Conservation (phyloP, 164 flowering plant species). For the Berberis vulgaris region DNA sequence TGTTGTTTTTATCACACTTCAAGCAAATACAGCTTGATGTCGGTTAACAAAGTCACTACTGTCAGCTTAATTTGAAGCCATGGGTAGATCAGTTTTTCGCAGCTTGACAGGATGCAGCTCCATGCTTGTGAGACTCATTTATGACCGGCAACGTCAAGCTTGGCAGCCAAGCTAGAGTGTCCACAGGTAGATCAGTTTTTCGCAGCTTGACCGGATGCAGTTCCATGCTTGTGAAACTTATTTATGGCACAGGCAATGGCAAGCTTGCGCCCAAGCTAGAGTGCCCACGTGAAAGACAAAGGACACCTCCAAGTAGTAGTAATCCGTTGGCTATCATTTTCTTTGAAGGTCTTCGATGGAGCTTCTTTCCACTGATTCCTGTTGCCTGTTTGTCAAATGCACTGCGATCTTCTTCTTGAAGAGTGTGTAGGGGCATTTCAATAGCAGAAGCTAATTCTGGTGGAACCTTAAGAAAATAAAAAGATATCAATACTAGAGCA, state of each 20-base stretch:
- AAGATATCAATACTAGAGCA: not conserved
- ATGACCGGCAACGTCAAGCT: slow-evolving; percentile 38
- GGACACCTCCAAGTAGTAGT: slow-evolving; percentile 61
- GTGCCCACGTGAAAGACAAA: slow-evolving; percentile 63
- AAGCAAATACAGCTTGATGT: not conserved
- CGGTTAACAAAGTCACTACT: not conserved
- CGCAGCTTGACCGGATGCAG: slow-evolving; percentile 20
- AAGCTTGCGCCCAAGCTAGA: slow-evolving; percentile 64
- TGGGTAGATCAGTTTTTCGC: not conserved
- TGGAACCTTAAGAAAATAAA: slow-evolving; percentile 40
- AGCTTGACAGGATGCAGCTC: slow-evolving; percentile 23
- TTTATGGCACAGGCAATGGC: slow-evolving; percentile 64
- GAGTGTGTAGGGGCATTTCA: slow-evolving; percentile 1
- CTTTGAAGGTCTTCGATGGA: slow-evolving; percentile 42
- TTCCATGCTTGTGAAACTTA: slow-evolving; percentile 46
- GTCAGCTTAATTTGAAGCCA: too few species aligned
- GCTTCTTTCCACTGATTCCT: slow-evolving; percentile 19
- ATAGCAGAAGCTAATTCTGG: slow-evolving; percentile 26
- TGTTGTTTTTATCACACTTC: too few species aligned
- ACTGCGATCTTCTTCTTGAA: slow-evolving; percentile 1
- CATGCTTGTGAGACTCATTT: slow-evolving; percentile 50
- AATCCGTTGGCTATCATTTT: slow-evolving; percentile 58
- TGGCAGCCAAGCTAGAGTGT: not conserved
- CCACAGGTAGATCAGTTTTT: not conserved
- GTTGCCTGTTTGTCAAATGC: not conserved